phyloP scores from a whole-genome alignment of 2,329 filamentous ascomycete species.

The Knoxdaviesia proteae region DNA sequence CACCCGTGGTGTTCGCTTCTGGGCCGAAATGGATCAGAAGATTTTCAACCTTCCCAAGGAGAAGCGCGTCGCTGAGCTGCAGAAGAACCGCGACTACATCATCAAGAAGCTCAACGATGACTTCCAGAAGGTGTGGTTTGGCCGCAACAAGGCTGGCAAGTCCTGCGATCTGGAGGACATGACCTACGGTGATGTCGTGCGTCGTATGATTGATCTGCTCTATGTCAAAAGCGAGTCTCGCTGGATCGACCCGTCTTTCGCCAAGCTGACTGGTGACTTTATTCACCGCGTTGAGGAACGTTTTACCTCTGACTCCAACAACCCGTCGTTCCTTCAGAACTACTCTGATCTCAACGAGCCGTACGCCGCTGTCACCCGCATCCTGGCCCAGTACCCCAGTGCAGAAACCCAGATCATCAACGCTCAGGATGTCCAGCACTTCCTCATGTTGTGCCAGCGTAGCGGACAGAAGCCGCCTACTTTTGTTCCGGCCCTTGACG shows the following conservation, averaged over 20 bases:
- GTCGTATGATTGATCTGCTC: constrained; percentile 72
- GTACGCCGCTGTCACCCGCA: constrained; percentile 54
- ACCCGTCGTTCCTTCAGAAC: constrained; percentile 69
- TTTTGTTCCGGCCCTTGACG: constrained; percentile 86
- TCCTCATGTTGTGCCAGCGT: constrained; percentile 78
- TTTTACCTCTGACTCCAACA: constrained; percentile 53
- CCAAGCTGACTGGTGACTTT: constrained; percentile 75
- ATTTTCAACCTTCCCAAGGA: constrained; percentile 94
- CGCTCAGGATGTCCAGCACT: constrained; percentile 94
- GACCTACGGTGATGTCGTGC: constrained; percentile 78
- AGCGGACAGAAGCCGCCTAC: constrained; percentile 90
- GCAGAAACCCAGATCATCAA: constrained; percentile 85
- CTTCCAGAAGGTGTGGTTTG: constrained; percentile 96
- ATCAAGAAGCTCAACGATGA: constrained; percentile 92
- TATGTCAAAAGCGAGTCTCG: constrained; percentile 78
- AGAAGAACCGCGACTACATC: constrained; percentile 76
- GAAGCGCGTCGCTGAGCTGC: constrained; percentile 70
- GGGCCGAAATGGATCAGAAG: constrained; percentile 97
- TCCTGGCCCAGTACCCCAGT: constrained; percentile 68
- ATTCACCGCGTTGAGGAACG: constrained; percentile 94
- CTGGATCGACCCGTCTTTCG: constrained; percentile 78
- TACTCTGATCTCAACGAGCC: constrained; percentile 76
- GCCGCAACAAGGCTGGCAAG: constrained; percentile 59
- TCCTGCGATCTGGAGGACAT: constrained; percentile 83
- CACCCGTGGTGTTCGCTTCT: constrained; percentile 86